These are phyloP conservation scores for Ramalina intermedia DNA, from an alignment of 495 filamentous ascomycete species.

Conservation along the genomic window DNA sequence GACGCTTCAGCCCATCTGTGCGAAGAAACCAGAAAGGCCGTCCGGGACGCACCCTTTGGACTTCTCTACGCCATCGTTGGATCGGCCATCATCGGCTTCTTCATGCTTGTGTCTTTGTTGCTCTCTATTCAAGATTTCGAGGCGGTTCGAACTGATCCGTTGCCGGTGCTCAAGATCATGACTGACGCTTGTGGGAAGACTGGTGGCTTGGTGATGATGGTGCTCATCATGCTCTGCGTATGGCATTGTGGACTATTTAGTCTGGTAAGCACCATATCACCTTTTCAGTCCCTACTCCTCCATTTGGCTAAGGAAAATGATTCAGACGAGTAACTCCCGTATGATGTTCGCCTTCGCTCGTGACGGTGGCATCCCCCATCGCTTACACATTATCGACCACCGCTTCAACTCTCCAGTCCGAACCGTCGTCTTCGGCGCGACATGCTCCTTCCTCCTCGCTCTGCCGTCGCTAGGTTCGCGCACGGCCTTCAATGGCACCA, in stretches of 20 bases:
- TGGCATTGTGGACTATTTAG: conserved; percentile 48
- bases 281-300: background rate
- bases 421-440: conserved; percentile 41
- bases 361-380: conserved; percentile 30
- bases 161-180: conserved; percentile 42
- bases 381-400: conserved; percentile 21
- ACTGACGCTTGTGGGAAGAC: conserved; percentile 36
- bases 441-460: conserved; percentile 41
- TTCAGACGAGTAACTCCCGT: conserved; percentile 27
- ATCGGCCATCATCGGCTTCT: conserved; percentile 44
- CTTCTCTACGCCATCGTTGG: conserved; percentile 42
- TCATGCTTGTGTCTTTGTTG: conserved; percentile 38
- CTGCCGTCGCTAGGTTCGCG: conserved; percentile 45
- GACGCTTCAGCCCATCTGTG: conserved; percentile 44
- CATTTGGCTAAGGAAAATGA: no score
- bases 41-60: conserved; percentile 42
- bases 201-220: conserved; percentile 39
- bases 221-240: conserved; percentile 40
- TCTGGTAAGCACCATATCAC: conserved; percentile 15
- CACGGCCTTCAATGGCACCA: conserved; percentile 45
- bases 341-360: conserved; percentile 52
- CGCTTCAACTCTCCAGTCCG: conserved; percentile 23
- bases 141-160: conserved; percentile 18
- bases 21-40: conserved; percentile 43
- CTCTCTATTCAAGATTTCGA: conserved; percentile 45